These are phyloP conservation scores for peach (Prunus persica) DNA, from an alignment of 306 rosid species.

Conservation along the genomic window DNA sequence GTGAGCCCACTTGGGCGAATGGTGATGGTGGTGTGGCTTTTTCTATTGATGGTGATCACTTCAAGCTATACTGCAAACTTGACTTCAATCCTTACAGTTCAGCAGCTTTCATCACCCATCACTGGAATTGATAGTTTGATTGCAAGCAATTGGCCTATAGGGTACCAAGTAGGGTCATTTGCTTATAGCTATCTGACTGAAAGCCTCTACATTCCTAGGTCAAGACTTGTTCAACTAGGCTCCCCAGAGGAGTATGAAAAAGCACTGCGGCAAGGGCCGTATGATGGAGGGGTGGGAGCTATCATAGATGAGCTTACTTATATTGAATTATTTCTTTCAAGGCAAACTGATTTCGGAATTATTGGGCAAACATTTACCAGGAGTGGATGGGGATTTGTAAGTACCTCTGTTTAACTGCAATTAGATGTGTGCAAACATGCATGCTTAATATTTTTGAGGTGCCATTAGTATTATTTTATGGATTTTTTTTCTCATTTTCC, in stretches of 20 bases:
- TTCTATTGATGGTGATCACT: slow-evolving; percentile 87
- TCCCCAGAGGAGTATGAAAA: slow-evolving; percentile 80
- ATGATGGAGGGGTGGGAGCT: slow-evolving; percentile 85
- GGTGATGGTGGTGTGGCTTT: slow-evolving; percentile 98
- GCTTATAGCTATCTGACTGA: slow-evolving; percentile 76
- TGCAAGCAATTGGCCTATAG: slow-evolving; percentile 69
- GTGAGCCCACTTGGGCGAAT: slow-evolving; percentile 73
- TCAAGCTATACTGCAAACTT: slow-evolving; percentile 93
- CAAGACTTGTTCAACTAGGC: slow-evolving; percentile 76
- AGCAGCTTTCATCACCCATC: slow-evolving; percentile 82
- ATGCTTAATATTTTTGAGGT: not conserved
- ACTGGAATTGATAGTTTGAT: slow-evolving; percentile 87
- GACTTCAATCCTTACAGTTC: slow-evolving; percentile 93
- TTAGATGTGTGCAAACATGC: not conserved
- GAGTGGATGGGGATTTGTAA: slow-evolving; percentile 98
- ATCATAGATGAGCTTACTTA: slow-evolving; percentile 86
- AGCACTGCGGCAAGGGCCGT: slow-evolving; percentile 71
- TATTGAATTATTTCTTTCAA: slow-evolving; percentile 74
- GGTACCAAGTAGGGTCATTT: slow-evolving; percentile 95
- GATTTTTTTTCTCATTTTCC: slow-evolving; percentile 23
- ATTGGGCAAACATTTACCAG: slow-evolving; percentile 80
- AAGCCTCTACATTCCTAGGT: slow-evolving; percentile 49
- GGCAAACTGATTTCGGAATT: slow-evolving; percentile 64
- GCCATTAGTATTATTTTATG: not conserved
- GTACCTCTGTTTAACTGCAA: slow-evolving; percentile 33